Percentiles rank a stretch among this genome's conserved stretches.
Conservation (phyloP, 805 yeast species). For the Candida chilensis region DNA sequence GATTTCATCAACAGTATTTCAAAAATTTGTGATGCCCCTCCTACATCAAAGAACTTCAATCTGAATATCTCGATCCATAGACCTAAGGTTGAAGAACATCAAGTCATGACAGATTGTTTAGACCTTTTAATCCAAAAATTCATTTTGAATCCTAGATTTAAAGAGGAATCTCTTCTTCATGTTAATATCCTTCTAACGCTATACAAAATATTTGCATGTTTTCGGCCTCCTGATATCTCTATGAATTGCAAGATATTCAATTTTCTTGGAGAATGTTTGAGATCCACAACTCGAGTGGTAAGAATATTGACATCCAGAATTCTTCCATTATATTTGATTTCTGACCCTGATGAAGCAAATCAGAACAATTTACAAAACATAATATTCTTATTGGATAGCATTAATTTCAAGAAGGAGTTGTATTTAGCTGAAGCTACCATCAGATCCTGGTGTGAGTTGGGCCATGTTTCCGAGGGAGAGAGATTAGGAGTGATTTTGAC, state of each 20-base stretch:
- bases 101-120: slow-evolving; percentile 11
- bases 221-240: slow-evolving; percentile 32
- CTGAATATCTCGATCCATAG: slow-evolving; percentile 17
- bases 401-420: slow-evolving; percentile 21
- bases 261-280: slow-evolving; percentile 29
- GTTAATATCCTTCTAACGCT: slow-evolving; percentile 37
- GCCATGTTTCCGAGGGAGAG: slow-evolving; percentile 56
- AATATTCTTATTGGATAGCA: slow-evolving; percentile 28
- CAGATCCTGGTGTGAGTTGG: slow-evolving; percentile 55
- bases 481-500: slow-evolving; percentile 57
- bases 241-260: slow-evolving; percentile 19
- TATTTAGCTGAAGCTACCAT: slow-evolving; percentile 52
- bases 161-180: slow-evolving; percentile 13
- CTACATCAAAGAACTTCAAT: slow-evolving; percentile 2
- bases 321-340: slow-evolving; percentile 42
- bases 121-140: slow-evolving; percentile 13
- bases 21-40: slow-evolving; percentile 5
- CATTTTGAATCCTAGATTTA: slow-evolving; percentile 9
- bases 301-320: slow-evolving; percentile 43
- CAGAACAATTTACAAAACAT: slow-evolving; percentile 36
- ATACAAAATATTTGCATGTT: slow-evolving; percentile 42
- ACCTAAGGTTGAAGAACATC: slow-evolving; percentile 8
- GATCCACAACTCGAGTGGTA: slow-evolving; percentile 41
- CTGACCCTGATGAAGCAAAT: slow-evolving; percentile 25
- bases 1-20: slow-evolving; percentile 9